Evolutionary conservation across 192 early-diverging fungal genomes (phyloP), one percentile per base, ranked within the genome.

Genomic region (Podila horticola): DNA sequence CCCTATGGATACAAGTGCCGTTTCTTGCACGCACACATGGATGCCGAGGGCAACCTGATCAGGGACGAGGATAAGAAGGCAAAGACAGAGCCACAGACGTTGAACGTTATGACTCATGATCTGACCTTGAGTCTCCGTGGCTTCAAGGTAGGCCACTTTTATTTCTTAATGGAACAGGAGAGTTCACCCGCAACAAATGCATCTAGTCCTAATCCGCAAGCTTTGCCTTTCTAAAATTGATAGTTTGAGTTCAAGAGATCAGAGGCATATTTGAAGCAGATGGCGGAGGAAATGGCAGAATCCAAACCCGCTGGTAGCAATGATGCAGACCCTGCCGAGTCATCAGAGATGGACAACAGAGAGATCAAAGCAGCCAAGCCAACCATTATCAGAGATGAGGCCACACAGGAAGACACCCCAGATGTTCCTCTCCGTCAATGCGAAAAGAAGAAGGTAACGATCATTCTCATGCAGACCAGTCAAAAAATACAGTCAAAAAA

Each of bases 1-100:
- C 77, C 58, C 11, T 90, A 85, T 71, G 93, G 92, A 30, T 84
- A 92, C 51, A 88, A 88, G 48, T 93, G 93, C 70, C 73, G 92
- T 19, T 93, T 72, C 64, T 74, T 90, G 30, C 66, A 70, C 0
- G 88, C 88, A 4, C 90, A 93, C 71, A 64, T 90, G 34, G 73
- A 84, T 41, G 76, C 74, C 58, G 81, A 89, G 19, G 72, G 82
- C 20, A 83, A 82, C 33, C 69, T 89, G 30, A 65, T 91, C n/a
- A 88, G 85, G 24, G 86, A 94, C 62, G 86, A 94, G 62, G 90
- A 87, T 59, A 69, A 71, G 69, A 52, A 64, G 60, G 72, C 71
- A 17, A 61, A 20, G 22, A 41, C 24, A n/a, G 62, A 49, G 24
- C 62, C 41, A 45, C 71, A 74, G 59, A 68, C 62, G 0, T 34